Evolutionary conservation across 345 rosid species (phyloP).

Genomic region (Acer negundo): DNA sequence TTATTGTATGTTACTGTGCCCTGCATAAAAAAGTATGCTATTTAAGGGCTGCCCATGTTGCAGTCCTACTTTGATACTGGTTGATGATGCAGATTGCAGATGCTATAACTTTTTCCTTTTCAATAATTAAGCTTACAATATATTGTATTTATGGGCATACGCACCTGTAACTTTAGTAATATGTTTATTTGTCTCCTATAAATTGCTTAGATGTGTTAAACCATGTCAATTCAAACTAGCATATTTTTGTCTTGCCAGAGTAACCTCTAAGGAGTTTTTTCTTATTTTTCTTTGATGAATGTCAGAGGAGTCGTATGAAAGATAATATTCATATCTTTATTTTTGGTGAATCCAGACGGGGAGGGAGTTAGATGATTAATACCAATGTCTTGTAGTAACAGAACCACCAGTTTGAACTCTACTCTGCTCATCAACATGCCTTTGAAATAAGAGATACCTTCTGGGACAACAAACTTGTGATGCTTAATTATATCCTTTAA

Average conservation of each 20-base stretch:
- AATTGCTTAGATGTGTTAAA: background rate
- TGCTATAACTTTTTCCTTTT: background rate
- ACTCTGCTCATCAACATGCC: background rate
- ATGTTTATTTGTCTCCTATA: background rate
- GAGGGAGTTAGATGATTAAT: background rate
- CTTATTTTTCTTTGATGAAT: no score
- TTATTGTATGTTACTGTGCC: background rate
- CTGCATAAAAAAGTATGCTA: background rate
- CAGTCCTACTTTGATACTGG: background rate
- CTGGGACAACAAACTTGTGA: background rate
- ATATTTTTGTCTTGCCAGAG: background rate
- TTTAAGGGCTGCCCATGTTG: background rate
- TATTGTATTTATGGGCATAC: background rate
- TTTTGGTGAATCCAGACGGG: background rate
- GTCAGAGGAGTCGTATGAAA: no score
- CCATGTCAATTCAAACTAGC: background rate
- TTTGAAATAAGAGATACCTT: background rate
- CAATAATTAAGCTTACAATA: background rate
- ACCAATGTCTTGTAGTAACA: background rate
- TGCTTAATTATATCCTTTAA: background rate
- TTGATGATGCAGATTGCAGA: background rate
- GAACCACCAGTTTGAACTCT: background rate
- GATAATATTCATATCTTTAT: background rate
- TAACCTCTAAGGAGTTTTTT: background rate
- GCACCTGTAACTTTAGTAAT: background rate